Conservation (phyloP, 495 filamentous ascomycete species). For the Tricharina praecox region DNA sequence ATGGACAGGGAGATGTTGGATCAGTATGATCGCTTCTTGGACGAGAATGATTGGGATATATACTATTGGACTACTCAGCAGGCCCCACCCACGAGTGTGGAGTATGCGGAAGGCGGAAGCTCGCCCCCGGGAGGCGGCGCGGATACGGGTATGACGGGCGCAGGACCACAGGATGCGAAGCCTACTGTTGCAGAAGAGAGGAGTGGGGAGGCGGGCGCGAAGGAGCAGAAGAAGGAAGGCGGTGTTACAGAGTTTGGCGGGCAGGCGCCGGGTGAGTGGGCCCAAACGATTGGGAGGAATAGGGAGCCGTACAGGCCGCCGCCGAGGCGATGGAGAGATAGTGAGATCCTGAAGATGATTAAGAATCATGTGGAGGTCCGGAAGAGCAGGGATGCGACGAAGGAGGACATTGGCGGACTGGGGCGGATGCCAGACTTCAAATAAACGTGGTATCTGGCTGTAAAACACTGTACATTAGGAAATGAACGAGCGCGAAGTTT, state of each 20-base stretch:
- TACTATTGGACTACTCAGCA: conserved; percentile 99
- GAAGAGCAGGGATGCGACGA: conserved; percentile 12
- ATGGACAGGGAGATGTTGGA: conserved; percentile 60
- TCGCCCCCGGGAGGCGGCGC: too few species aligned
- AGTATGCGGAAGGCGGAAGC: too few species aligned
- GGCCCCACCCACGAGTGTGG: too few species aligned
- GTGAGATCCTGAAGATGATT: conserved; percentile 58
- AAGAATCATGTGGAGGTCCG: conserved; percentile 53
- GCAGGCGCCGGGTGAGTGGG: conserved; percentile 58
- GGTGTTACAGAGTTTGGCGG: conserved; percentile 19
- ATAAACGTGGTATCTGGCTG: too few species aligned
- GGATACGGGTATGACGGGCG: too few species aligned
- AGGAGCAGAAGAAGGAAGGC: conserved; percentile 17
- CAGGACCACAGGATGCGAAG: too few species aligned
- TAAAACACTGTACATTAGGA: too few species aligned
- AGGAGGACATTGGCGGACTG: conserved; percentile 3
- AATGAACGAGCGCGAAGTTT: too few species aligned
- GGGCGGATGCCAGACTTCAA: conserved; percentile 25
- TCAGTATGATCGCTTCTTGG: conserved; percentile 84
- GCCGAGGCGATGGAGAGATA: conserved; percentile 64
- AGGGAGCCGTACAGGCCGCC: conserved; percentile 87
- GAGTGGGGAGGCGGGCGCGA: conserved; percentile 25
- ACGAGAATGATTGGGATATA: conserved; percentile 99
- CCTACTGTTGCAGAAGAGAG: too few species aligned
- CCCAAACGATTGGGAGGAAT: conserved; percentile 85